Evolutionary conservation across 2,329 filamentous ascomycete genomes (phyloP).

Genomic region (Aspergillus transmontanensis): DNA sequence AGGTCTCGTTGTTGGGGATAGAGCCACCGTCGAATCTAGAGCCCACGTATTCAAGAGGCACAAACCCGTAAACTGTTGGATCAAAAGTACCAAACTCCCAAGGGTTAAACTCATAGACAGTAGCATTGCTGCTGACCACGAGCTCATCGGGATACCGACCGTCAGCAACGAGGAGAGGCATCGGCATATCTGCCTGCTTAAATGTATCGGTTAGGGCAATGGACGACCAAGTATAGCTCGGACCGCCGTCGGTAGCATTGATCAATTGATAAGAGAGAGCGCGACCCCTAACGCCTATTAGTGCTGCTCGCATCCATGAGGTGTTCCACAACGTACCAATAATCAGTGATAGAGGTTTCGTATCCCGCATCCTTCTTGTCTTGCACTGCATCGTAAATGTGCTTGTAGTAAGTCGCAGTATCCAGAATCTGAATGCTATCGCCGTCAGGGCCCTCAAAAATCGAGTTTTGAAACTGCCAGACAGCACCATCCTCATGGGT

Average conservation of each 20-base stretch:
- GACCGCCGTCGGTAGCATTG: slow-evolving; percentile 72
- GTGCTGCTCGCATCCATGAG: neutral
- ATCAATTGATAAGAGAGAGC: slow-evolving; percentile 81
- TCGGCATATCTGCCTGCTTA: slow-evolving; percentile 61
- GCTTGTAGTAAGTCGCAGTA: slow-evolving; percentile 64
- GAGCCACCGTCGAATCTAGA: slow-evolving; percentile 69
- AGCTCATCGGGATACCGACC: slow-evolving; percentile 62
- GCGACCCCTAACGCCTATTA: slow-evolving; percentile 55
- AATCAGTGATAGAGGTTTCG: slow-evolving; percentile 77
- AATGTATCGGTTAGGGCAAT: slow-evolving; percentile 66
- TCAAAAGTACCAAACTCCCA: slow-evolving; percentile 78
- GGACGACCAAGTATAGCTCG: slow-evolving; percentile 77
- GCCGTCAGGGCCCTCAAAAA: slow-evolving; percentile 49
- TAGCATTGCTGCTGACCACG: slow-evolving; percentile 68
- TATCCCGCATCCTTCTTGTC: slow-evolving; percentile 67
- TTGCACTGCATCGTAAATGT: slow-evolving; percentile 60
- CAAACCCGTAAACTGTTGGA: slow-evolving; percentile 69
- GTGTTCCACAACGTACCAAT: slow-evolving; percentile 59
- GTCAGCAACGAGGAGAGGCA: slow-evolving; percentile 72
- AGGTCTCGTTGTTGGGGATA: slow-evolving; percentile 59
- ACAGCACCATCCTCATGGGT: slow-evolving; percentile 22
- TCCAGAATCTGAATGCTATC: slow-evolving; percentile 45
- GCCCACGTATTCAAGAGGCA: slow-evolving; percentile 68
- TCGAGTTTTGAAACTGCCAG: slow-evolving; percentile 42
- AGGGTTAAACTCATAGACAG: slow-evolving; percentile 74